Conservation (phyloP, 257 asterid genomes). For the Nicotiana sylvestris region DNA sequence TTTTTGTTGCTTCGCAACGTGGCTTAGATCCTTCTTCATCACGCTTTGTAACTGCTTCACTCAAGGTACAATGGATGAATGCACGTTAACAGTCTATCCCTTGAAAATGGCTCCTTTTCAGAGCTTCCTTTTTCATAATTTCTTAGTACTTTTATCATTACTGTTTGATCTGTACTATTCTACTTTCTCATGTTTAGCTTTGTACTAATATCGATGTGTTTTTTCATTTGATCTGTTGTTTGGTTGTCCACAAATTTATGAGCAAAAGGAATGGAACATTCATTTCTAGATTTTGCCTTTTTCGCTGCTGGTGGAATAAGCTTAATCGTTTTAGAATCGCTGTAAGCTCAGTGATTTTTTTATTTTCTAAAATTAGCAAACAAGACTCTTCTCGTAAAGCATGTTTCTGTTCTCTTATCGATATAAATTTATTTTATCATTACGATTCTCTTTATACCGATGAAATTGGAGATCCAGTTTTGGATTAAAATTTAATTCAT, state of each 20-base stretch:
- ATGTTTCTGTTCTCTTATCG: neutral
- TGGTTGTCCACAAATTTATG: neutral
- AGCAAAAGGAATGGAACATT: slow-evolving; percentile 4
- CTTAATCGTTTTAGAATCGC: neutral
- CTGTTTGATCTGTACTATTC: slow-evolving; percentile 24
- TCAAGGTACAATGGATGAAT: slow-evolving; percentile 18
- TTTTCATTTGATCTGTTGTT: neutral
- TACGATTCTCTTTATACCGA: neutral
- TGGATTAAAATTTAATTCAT: neutral
- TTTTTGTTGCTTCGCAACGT: neutral
- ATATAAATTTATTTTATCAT: neutral
- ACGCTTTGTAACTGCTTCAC: slow-evolving; percentile 22
- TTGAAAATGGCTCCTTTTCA: neutral
- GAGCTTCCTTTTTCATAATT: neutral
- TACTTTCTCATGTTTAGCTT: neutral
- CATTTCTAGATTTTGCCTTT: neutral
- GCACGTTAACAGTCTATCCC: slow-evolving; percentile 5
- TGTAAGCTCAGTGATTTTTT: neutral
- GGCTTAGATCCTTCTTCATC: neutral
- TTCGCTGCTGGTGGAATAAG: neutral
- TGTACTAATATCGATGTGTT: neutral
- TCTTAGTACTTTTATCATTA: neutral
- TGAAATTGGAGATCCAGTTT: neutral
- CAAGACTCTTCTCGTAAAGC: neutral
- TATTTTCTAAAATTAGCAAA: neutral